Base-by-base conservation (phyloP, 2,329 filamentous ascomycete species). In the Calonectria pseudoturangicola region DNA sequence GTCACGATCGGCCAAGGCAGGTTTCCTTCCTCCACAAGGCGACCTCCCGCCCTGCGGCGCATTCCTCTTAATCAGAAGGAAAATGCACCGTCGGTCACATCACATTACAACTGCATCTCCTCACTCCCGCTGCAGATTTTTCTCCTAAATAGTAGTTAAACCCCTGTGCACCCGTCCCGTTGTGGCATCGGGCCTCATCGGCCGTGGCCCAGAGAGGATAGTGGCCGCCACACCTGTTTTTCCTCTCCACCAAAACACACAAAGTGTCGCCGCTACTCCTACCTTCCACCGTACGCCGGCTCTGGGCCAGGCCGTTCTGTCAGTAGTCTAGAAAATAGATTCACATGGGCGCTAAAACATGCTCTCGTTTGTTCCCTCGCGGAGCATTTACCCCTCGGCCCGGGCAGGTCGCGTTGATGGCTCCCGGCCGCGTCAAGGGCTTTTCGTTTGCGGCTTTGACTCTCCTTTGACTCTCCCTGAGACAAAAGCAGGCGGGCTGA, bases 151-250 rank as follows among this genome's bases (percentile, higher is more conserved):
- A 27, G 54, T 41, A 10, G n/a, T 15, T 60, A 10, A 33, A 60
- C 54, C 54, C 54, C 54, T 60, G 54, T 50, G n/a, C 62, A 43
- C 39, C 16, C 68, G 48, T 74, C 70, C 62, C 66, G 68, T 73
- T 33, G 18, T 50, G 30, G 41, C 50, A 65, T 76, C 51, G 47
- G 51, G 66, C 54, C 54, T 60, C 63, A 65, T 68, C 68, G 36
- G 48, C 51, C 64, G 56, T 51, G 8, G 70, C 68, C 28, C 68
- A 43, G 64, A 71, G 66, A 58, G 48, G 60, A 62, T 60, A 51
- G 71, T 73, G 56, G 66, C 72, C 63, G 69, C 73, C 64, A 68
- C 70, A 76, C 67, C 68, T 72, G 54, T 64, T 54, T 62, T 39
- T n/a, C 56, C 43, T 51, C 63, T 62, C 65, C 66, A 68, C 66